phyloP scores from a whole-genome alignment of 352 stramenopile species.

The Phytophthora kernoviae region DNA sequence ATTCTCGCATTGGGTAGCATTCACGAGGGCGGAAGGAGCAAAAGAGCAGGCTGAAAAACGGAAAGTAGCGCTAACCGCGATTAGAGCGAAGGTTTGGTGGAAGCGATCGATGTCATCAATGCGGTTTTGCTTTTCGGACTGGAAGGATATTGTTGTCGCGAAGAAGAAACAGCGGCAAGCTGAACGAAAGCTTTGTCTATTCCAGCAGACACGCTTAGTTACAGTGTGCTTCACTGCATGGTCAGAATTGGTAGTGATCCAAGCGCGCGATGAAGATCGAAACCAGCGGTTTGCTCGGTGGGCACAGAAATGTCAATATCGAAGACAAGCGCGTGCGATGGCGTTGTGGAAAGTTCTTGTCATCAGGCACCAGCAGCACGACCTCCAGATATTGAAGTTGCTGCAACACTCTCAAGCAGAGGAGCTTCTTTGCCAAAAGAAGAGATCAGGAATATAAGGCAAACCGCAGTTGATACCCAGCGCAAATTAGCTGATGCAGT shows the following conservation, averaged over 20 bases:
- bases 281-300: slow-evolving; percentile 22
- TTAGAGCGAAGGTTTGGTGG: slow-evolving; percentile 46
- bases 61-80: slow-evolving; percentile 29
- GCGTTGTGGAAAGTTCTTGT: slow-evolving; percentile 26
- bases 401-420: slow-evolving; percentile 16
- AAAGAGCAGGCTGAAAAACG: slow-evolving; percentile 27
- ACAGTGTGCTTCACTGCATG: slow-evolving; percentile 22
- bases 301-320: slow-evolving; percentile 8
- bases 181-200: slow-evolving; percentile 19
- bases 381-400: slow-evolving; percentile 19
- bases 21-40: slow-evolving; percentile 9
- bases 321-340: slow-evolving; percentile 20
- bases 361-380: slow-evolving; percentile 18
- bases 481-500: slow-evolving; percentile 11
- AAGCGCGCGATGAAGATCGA: slow-evolving; percentile 4
- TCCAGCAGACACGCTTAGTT: slow-evolving; percentile 16
- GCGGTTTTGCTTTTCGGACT: slow-evolving; percentile 33
- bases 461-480: slow-evolving; percentile 8
- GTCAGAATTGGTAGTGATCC: slow-evolving; percentile 10
- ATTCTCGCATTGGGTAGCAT: slow-evolving; percentile 42
- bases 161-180: slow-evolving; percentile 13
- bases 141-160: slow-evolving; percentile 19
- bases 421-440: slow-evolving; percentile 13
- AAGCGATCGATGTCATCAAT: slow-evolving; percentile 35
- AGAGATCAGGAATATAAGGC: slow-evolving; percentile 17